Conservation (phyloP, 257 asterid genomes). For the Solanum paucissectum region DNA sequence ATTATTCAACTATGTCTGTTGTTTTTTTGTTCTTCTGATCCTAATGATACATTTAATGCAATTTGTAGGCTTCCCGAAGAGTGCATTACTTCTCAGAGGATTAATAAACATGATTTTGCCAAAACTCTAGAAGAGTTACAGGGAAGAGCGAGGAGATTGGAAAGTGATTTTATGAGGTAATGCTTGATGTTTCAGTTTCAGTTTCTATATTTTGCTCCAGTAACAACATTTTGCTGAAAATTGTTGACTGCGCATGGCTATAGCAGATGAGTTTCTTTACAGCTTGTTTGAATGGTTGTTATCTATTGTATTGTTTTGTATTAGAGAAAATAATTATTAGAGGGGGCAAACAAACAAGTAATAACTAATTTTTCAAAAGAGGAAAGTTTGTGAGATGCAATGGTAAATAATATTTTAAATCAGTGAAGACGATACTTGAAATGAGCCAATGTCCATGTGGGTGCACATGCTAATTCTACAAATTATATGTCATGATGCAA, state of each 20-base stretch:
- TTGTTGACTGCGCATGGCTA: not conserved
- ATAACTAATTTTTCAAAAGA: not conserved
- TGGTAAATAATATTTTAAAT: not conserved
- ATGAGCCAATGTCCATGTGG: not conserved
- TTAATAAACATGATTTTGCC: constrained; percentile 18
- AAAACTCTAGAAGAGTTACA: constrained; percentile 29
- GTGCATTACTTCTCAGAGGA: constrained; percentile 19
- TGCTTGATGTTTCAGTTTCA: not conserved
- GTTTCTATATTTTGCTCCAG: not conserved
- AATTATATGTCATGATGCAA: not conserved
- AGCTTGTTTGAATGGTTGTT: not conserved
- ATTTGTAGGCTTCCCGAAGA: constrained; percentile 27
- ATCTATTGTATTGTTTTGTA: not conserved
- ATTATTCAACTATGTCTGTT: not conserved
- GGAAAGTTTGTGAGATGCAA: not conserved
- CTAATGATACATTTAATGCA: not conserved
- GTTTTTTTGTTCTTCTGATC: not conserved
- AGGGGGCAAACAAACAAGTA: not conserved
- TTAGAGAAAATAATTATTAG: not conserved
- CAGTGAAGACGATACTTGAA: not conserved
- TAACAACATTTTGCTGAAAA: not conserved
- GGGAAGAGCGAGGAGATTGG: constrained; percentile 53
- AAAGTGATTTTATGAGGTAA: constrained; percentile 61
- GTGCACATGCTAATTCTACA: not conserved
- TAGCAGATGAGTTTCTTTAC: not conserved